These are phyloP conservation scores for Suhomyces tanzawaensis DNA, from an alignment of 805 yeast species.

Conservation along the genomic window DNA sequence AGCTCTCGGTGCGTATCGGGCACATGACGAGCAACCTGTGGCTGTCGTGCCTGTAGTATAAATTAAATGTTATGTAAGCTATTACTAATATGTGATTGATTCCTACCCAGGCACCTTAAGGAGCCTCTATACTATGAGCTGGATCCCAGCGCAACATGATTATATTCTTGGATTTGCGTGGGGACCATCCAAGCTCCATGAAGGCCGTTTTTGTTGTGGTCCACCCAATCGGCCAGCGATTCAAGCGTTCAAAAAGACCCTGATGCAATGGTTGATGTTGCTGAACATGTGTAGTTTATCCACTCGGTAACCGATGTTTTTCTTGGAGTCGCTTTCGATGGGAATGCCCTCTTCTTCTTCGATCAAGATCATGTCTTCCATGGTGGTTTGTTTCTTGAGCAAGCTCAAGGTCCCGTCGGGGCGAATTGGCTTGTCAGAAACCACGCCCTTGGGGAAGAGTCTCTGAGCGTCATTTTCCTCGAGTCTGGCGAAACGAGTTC, in stretches of 20 bases:
- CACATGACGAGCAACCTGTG: too few relatives aligned
- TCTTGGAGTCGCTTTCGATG: constrained; percentile 8
- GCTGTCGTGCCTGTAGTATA: too few relatives aligned
- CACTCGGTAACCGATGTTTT: constrained; percentile 9
- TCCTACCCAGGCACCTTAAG: too few relatives aligned
- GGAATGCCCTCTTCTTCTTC: constrained; percentile 5
- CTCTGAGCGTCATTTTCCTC: constrained; percentile 3
- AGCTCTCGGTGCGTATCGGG: too few relatives aligned
- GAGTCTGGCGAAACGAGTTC: constrained; percentile 2
- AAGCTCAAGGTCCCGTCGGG: constrained; percentile 3
- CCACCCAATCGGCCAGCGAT: too few relatives aligned
- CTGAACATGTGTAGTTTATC: constrained; percentile 7
- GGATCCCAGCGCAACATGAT: too few relatives aligned
- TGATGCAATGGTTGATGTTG: constrained; percentile 7
- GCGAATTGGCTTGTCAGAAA: constrained; percentile 2
- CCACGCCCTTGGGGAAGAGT: neutral
- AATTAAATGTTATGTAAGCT: too few relatives aligned
- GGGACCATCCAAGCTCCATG: too few relatives aligned
- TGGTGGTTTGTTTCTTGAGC: neutral
- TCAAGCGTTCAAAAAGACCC: constrained; percentile 8
- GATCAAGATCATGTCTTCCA: neutral
- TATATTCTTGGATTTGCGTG: too few relatives aligned
- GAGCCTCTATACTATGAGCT: too few relatives aligned
- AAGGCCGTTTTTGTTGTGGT: too few relatives aligned
- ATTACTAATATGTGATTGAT: too few relatives aligned